phyloP scores from a whole-genome alignment of 495 filamentous ascomycete genomes.

The Chaetomidium leptoderma region DNA sequence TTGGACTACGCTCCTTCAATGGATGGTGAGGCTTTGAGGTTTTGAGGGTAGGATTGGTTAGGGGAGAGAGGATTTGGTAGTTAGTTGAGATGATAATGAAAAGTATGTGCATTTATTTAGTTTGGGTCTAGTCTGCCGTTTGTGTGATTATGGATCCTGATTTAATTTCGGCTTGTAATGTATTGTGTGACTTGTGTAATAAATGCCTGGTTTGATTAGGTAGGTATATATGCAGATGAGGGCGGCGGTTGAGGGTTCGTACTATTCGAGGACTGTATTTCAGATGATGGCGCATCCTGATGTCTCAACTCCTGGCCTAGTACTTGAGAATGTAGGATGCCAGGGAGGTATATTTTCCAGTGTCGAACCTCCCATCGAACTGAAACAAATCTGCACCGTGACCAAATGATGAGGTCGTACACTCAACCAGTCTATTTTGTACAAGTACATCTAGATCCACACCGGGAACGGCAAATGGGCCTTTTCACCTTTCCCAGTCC shows the following conservation, averaged over 20 bases:
- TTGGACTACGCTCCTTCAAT: not conserved
- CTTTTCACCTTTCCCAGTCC: not conserved
- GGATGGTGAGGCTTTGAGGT: not conserved
- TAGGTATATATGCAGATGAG: too few species aligned
- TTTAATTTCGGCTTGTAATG: too few species aligned
- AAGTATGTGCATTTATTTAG: not conserved
- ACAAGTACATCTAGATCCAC: constrained; percentile 10
- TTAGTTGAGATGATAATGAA: constrained; percentile 6
- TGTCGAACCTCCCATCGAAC: too few species aligned
- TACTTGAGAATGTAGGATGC: too few species aligned
- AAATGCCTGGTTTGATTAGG: too few species aligned
- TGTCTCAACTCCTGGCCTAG: too few species aligned
- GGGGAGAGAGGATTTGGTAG: not conserved
- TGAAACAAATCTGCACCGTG: too few species aligned
- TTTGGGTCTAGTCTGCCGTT: not conserved
- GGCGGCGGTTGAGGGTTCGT: too few species aligned
- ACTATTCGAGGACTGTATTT: too few species aligned
- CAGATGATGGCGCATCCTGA: too few species aligned
- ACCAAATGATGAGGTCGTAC: not conserved
- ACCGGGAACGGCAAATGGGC: constrained; percentile 8
- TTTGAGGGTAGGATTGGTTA: not conserved
- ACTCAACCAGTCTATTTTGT: constrained; percentile 14
- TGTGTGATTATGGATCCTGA: not conserved
- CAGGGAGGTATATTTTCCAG: too few species aligned
- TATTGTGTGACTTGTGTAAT: too few species aligned